A percentile compares a stretch with the other conserved stretches of the same genome.
Evolutionary conservation across 2,329 filamentous ascomycete species (phyloP).

Genomic region (Cercospora sp.): DNA sequence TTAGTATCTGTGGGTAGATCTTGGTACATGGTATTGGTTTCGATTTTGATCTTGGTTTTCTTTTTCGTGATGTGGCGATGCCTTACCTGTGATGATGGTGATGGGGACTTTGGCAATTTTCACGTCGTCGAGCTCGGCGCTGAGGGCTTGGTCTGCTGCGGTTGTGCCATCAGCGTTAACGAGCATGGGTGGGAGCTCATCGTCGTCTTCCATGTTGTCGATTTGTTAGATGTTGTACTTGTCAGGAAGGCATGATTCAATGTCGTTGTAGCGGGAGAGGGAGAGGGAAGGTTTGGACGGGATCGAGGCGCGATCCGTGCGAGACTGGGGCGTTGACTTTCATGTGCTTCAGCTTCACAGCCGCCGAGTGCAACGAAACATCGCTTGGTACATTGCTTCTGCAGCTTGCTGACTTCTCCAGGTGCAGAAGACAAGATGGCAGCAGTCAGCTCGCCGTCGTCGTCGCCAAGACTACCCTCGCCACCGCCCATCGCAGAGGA

Average conservation of each 20-base stretch:
- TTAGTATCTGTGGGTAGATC: too few relatives aligned
- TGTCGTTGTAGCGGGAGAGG: not conserved
- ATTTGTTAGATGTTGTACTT: not conserved
- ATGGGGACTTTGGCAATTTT: conserved; percentile 71
- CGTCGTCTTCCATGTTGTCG: conserved; percentile 60
- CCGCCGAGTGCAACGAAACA: conserved; percentile 3
- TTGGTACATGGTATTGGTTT: too few relatives aligned
- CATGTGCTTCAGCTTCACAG: not conserved
- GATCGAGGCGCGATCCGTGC: not conserved
- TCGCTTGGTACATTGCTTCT: not conserved
- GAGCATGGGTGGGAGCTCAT: conserved; percentile 63
- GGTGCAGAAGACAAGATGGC: conserved; percentile 13
- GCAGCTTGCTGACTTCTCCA: not conserved
- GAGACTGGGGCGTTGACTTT: not conserved
- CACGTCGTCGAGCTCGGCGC: conserved; percentile 49
- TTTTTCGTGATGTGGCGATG: too few relatives aligned
- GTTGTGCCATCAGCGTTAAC: conserved; percentile 50
- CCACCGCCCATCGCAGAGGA: conserved; percentile 94
- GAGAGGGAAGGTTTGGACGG: not conserved
- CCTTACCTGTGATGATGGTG: conserved; percentile 75
- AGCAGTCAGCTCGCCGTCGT: conserved; percentile 57
- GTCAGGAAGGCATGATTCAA: not conserved
- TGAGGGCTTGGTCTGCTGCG: conserved; percentile 28
- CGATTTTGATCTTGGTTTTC: too few relatives aligned
- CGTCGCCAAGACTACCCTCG: conserved; percentile 88